Percentiles rank a stretch among this genome's conserved stretches.
Conservation (phyloP, 345 rosid genomes). For the Pseudoturritis turrita region DNA sequence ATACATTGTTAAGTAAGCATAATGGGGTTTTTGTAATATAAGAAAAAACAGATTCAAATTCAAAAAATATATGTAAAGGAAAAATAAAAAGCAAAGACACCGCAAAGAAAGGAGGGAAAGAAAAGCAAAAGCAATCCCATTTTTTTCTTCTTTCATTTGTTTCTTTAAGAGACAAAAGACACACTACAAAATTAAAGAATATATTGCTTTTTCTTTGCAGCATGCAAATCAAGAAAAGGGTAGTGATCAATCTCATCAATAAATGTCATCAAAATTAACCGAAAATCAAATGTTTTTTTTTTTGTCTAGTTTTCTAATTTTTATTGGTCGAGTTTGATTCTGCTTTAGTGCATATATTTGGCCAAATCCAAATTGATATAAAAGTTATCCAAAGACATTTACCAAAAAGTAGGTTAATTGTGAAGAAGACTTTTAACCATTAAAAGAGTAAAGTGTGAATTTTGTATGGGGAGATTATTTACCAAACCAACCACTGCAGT, state of each 20-base stretch:
- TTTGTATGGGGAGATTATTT: conserved; percentile 19
- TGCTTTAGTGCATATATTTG: neutral
- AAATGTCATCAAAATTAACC: neutral
- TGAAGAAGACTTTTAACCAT: conserved; percentile 20
- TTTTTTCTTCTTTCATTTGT: conserved; percentile 22
- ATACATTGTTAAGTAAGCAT: conserved; percentile 34
- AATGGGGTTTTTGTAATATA: conserved; percentile 3
- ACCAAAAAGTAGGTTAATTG: conserved; percentile 13
- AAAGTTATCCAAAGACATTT: conserved; percentile 1
- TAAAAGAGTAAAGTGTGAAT: conserved; percentile 2
- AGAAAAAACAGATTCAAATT: conserved; percentile 20
- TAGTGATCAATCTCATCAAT: conserved; percentile 9
- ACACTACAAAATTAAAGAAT: conserved; percentile 21
- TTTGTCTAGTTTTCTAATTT: neutral
- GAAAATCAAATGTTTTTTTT: neutral
- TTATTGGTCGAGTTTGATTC: neutral
- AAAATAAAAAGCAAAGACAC: conserved; percentile 24
- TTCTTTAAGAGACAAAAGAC: conserved; percentile 33
- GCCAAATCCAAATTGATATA: neutral
- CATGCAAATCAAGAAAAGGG: conserved; percentile 26
- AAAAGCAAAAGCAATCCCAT: conserved; percentile 33
- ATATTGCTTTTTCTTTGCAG: conserved; percentile 25
- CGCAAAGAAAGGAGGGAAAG: conserved; percentile 24
- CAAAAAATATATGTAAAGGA: conserved; percentile 13
- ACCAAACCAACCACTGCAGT: conserved; percentile 33